Conservation (phyloP, 2,329 filamentous ascomycete genomes). For the Geosmithia flava region DNA sequence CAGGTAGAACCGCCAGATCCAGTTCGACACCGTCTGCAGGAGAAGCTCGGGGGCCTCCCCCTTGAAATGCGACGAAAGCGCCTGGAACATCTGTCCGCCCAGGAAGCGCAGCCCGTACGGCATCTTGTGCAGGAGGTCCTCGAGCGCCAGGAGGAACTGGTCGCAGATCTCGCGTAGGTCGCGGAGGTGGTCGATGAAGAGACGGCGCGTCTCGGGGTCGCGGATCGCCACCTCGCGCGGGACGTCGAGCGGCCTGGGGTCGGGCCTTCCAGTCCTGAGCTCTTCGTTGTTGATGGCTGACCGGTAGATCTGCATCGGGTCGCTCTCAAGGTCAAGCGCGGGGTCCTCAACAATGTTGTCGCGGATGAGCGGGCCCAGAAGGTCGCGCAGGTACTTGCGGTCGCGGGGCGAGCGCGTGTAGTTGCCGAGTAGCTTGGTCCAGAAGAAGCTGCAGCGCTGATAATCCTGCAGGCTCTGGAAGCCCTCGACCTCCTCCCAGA, state of each 20-base stretch:
- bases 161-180: conserved; percentile 91
- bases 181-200: conserved; percentile 89
- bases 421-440: conserved; percentile 72
- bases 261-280: conserved; percentile 76
- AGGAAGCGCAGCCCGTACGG: conserved; percentile 88
- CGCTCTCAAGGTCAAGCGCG: conserved; percentile 84
- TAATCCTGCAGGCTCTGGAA: conserved; percentile 71
- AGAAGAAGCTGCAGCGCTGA: conserved; percentile 82
- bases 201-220: conserved; percentile 80
- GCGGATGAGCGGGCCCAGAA: conserved; percentile 73
- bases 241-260: conserved; percentile 70
- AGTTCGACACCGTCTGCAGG: conserved; percentile 75
- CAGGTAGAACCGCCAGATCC: conserved; percentile 91
- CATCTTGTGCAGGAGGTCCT: conserved; percentile 77
- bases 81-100: conserved; percentile 73
- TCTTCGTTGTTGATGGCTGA: conserved; percentile 97
- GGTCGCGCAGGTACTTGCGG: conserved; percentile 79
- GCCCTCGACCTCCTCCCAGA: conserved; percentile 73
- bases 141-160: conserved; percentile 71
- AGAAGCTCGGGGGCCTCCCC: conserved; percentile 66
- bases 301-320: conserved; percentile 93
- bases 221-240: conserved; percentile 90
- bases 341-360: conserved; percentile 91
- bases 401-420: conserved; percentile 88
- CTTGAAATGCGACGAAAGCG: conserved; percentile 64